Evolutionary conservation across 1,139 yeast species (phyloP), one percentile per base, ranked within the genome.

Genomic region (Pichia norvegensis): DNA sequence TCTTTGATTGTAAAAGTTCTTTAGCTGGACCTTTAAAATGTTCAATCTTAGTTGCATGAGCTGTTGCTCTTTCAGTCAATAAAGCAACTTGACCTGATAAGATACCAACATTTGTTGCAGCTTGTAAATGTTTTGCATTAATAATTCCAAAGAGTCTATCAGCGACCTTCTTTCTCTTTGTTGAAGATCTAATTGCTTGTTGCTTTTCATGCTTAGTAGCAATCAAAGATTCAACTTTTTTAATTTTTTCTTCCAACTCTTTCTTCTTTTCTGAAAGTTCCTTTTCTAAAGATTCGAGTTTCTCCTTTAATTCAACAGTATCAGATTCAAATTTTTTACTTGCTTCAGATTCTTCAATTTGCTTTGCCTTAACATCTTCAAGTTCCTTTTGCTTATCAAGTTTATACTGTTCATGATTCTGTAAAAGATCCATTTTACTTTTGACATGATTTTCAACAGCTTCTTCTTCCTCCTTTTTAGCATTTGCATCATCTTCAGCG

Each of bases 351-450:
- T 77, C 71, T 27, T 66, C 68, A 45, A 65, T 72, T 60, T 76
- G 81, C 43, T 64, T 64, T 16, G 65, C 57, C 59, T 74, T 76
- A 16, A 78, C 61, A 43, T 68, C 74, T 52, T 69, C 76, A 52
- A 76, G 66, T 52, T 73, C 80, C 51, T 70, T 70, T 41, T 70
- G 64, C 59, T 74, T 76, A 47, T 76, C 70, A 29, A 70, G 70
- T 47, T 67, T 70, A 56, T 73, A 66, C 52, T 73, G 72, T 38
- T 67, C 77, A 49, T 73, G 76, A 54, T 72, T 73, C 55, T 65
- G 66, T 39, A 62, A 51, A 46, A 74, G 62, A 31, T 69, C 67
- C 47, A 71, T 75, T 58, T 72, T 73, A 55, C 74, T 75, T 23
- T 61, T 60, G 14, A 54, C 67, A 55, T 76, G 81, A 48, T 71